Conservation (phyloP, 176 grass and related monocot species). For the Tillandsia leiboldiana region DNA sequence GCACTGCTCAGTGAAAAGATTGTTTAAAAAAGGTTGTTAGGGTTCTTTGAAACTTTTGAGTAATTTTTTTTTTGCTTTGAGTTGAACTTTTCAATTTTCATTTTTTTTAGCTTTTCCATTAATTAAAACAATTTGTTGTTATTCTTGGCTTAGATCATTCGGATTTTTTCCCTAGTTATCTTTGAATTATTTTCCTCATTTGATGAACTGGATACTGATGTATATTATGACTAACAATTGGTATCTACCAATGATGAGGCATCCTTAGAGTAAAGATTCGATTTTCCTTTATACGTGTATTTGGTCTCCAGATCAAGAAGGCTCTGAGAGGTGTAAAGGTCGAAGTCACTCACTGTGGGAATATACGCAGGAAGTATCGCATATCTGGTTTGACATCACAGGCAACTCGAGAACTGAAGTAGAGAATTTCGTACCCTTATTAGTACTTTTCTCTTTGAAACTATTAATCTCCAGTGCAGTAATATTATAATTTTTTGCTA, state of each 20-base stretch:
- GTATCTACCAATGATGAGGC: background rate
- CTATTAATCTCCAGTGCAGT: background rate
- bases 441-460: background rate
- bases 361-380: slow-evolving; percentile 88
- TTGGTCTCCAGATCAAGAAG: slow-evolving; percentile 71
- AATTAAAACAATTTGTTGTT: background rate
- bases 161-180: too few species aligned
- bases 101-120: background rate
- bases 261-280: background rate
- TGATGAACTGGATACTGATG: too few species aligned
- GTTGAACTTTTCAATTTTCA: background rate
- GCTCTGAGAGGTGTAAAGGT: slow-evolving; percentile 85
- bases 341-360: slow-evolving; percentile 94
- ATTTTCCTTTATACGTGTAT: background rate
- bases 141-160: too few species aligned
- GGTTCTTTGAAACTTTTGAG: background rate
- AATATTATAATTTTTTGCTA: background rate
- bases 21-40: background rate
- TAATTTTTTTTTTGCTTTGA: background rate
- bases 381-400: slow-evolving; percentile 80
- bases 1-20: background rate
- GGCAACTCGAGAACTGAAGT: slow-evolving; percentile 80
- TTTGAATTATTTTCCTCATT: too few species aligned
- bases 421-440: slow-evolving; percentile 9
- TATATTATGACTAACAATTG: too few species aligned